Evolutionary conservation across 768 basidiomycete species (phyloP).

Genomic region (Leccinum ochraceum): DNA sequence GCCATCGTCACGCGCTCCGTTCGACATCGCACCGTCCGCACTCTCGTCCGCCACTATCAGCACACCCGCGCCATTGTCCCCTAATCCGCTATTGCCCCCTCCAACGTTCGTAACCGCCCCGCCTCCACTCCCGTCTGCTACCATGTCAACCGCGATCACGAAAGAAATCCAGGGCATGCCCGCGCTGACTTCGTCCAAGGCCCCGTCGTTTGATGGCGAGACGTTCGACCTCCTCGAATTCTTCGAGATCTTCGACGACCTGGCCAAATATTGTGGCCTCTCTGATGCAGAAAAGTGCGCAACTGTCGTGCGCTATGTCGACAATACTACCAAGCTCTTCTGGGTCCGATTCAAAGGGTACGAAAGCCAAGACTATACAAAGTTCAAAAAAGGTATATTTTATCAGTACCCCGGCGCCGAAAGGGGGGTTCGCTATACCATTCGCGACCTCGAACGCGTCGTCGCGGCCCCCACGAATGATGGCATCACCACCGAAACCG

Average conservation of each 20-base stretch:
- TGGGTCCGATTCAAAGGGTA: neutral
- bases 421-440: neutral
- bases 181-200: neutral
- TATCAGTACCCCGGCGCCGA: neutral
- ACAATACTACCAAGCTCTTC: neutral
- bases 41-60: neutral
- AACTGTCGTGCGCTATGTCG: neutral
- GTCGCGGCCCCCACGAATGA: neutral
- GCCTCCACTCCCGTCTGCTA: neutral
- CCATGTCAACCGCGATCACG: neutral
- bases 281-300: neutral
- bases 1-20: neutral
- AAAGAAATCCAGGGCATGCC: slow-evolving; percentile 2
- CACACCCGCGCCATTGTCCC: neutral
- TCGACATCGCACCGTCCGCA: too few relatives aligned
- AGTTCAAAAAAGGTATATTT: neutral
- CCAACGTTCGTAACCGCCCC: neutral
- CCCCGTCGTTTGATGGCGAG: neutral
- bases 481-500: neutral
- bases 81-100: neutral
- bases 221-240: slow-evolving; percentile 4
- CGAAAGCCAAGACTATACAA: neutral
- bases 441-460: neutral
- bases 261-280: neutral
- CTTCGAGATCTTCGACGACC: slow-evolving; percentile 6